Evolutionary conservation across 2,329 filamentous ascomycete genomes (phyloP), one percentile per base, ranked within the genome.

Genomic region (Gyromitra esculenta): DNA sequence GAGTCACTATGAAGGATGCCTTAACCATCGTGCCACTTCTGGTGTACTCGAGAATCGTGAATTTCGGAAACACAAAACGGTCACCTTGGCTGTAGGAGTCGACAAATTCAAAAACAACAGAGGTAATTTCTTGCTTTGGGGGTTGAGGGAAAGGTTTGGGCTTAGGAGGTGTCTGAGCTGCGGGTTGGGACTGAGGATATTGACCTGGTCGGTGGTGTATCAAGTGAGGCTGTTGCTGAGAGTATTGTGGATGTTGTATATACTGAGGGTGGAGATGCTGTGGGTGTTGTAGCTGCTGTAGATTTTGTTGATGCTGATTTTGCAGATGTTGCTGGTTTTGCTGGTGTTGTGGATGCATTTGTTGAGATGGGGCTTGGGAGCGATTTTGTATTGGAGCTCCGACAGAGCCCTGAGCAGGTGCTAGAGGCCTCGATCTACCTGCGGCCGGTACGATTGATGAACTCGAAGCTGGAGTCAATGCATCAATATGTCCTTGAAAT

Each of bases 401-500:
- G 21, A 35, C 21, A 52, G 54, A 35, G 1, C 57, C 72, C 18
- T 68, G 57, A 25, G 57, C 18, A 21, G 71, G 70, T 39, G 25
- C 56, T 50, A 76, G 60, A 31, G 70, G 37, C 35, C 63, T 75
- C 31, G 73, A 50, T 39, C 66, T 57, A 31, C 65, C 59, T 18
- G 31, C 76, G 73, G 71, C 75, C 57, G 76, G 77, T 43, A 74
- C 48, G 68, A 76, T 59, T n/a, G 74, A 66, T 35, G 18, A 73
- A 69, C 74, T 79, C 13, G 78, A 70, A 52, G 73, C 48, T 37
- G 80, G 79, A 1, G 91, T 94, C 73, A 96, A 87, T 81, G 93
- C 90, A 81, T 94, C 91, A 77, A 96, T 96, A 54, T 96, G 92
- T 63, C 87, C 87, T 82, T 96, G 92, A 80, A 96, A 96, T 77